Conservation (phyloP, 352 stramenopile genomes). For the Nothophytophthora sp. region DNA sequence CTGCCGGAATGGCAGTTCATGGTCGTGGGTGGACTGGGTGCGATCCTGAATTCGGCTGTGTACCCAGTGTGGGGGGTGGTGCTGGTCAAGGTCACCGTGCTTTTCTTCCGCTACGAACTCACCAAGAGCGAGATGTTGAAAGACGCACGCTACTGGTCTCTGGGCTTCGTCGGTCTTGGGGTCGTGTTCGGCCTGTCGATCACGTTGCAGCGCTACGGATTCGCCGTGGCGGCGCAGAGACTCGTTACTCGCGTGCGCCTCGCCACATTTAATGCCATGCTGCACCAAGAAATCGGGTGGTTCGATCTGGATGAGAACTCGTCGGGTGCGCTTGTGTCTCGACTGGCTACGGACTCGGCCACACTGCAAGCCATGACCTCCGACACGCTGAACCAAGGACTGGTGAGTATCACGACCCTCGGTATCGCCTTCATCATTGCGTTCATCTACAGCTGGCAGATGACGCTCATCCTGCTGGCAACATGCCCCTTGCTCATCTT, state of each 20-base stretch:
- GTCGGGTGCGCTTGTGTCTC: constrained; percentile 43
- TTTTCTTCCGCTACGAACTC: constrained; percentile 31
- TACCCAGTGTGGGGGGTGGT: constrained; percentile 34
- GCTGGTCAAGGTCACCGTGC: constrained; percentile 22
- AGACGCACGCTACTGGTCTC: constrained; percentile 6
- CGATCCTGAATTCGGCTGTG: constrained; percentile 10
- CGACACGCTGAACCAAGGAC: constrained; percentile 34
- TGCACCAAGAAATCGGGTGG: constrained; percentile 62
- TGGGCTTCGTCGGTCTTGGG: constrained; percentile 27
- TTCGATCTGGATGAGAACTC: constrained; percentile 61
- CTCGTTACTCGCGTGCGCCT: constrained; percentile 34
- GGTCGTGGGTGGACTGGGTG: constrained; percentile 5
- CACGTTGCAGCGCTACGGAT: constrained; percentile 29
- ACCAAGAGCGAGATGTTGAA: constrained; percentile 28
- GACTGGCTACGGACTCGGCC: constrained; percentile 57
- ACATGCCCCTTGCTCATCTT: neutral
- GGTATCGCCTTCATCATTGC: constrained; percentile 18
- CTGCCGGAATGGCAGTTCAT: constrained; percentile 15
- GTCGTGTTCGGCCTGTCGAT: constrained; percentile 15
- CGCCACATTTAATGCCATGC: constrained; percentile 35
- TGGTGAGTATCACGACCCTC: constrained; percentile 32
- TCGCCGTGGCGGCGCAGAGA: constrained; percentile 30
- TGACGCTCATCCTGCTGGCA: constrained; percentile 23
- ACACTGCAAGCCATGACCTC: constrained; percentile 54
- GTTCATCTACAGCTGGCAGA: constrained; percentile 35